Evolutionary conservation across 2,329 filamentous ascomycete genomes (phyloP), one percentile per base, ranked within the genome.

Genomic region (Fusarium paranaense): DNA sequence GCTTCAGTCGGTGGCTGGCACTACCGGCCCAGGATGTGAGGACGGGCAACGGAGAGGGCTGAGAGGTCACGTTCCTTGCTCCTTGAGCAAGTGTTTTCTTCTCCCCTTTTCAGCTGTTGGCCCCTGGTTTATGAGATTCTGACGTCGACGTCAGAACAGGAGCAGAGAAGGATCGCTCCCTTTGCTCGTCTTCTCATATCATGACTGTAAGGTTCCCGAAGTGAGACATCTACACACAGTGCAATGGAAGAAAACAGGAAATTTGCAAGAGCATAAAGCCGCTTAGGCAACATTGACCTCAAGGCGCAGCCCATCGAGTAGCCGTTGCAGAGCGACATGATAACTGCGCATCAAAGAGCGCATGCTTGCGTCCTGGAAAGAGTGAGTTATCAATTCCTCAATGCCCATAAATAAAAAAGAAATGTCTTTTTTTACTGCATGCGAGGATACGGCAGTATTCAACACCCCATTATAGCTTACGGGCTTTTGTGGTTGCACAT

Each of bases 221-320:
- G 37, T 60, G 57, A 45, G 38, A 60, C 38, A 60, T 60, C 18
- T 45, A 16, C 13, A 14, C 22, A 59, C 27, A n/a, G 16, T 40
- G 25, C 16, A 30, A 32, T 30, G 18, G 14, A 45, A 32, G 32
- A 60, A 60, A 60, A 60, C 57, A 60, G 57, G 57, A 45, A 18
- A 22, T 60, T 45, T 40, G 9, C 37, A 42, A 30, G 37, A 42
- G 32, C 40, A n/a, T 33, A 27, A 40, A 40, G 57, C 57, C 57
- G 57, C 57, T 45, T 45, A 45, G 38, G 37, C 37, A 59, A 60
- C 38, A 38, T 45, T 42, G 27, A 60, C 57, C 38, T 60, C 57
- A 60, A 60, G 38, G 11, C 30, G 25, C 16, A 22, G 37, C 40
- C 22, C 35, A 25, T 42, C 57, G 37, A 25, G 20, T 20, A 32